phyloP scores from a whole-genome alignment of 495 filamentous ascomycete genomes.

The Podospora australis region DNA sequence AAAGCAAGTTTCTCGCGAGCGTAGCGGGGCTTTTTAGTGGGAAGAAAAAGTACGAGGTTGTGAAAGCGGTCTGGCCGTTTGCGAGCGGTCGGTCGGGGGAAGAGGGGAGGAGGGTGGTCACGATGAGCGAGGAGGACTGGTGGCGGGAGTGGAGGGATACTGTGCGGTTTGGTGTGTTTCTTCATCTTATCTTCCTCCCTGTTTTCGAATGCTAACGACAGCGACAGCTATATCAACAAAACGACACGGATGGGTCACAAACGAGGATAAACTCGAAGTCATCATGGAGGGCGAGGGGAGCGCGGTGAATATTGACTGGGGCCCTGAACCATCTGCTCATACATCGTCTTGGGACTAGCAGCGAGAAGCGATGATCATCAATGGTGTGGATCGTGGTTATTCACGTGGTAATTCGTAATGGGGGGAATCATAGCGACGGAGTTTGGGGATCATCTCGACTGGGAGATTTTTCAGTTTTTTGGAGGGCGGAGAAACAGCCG shows the following conservation, averaged over 20 bases:
- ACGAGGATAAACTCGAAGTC: conserved; percentile 45
- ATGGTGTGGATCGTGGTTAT: no score
- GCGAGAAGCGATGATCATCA: no score
- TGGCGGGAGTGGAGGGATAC: conserved; percentile 46
- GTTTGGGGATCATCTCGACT: no score
- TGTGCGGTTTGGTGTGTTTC: conserved; percentile 29
- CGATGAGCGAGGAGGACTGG: conserved; percentile 49
- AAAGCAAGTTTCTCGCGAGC: conserved; percentile 39
- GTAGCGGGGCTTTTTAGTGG: conserved; percentile 36
- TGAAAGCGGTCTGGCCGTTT: conserved; percentile 45
- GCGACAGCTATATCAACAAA: conserved; percentile 35
- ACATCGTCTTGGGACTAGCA: no score
- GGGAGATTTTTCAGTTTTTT: no score
- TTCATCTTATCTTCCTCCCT: no score
- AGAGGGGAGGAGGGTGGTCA: conserved; percentile 32
- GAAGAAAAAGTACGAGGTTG: conserved; percentile 44
- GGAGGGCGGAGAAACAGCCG: no score
- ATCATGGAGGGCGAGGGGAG: conserved; percentile 39
- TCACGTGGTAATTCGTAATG: not conserved
- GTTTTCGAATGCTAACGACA: no score
- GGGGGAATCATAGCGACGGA: conserved; percentile 13
- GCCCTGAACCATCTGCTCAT: no score
- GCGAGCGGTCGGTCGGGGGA: conserved; percentile 35
- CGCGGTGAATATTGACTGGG: conserved; percentile 34
- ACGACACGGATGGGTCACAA: conserved; percentile 43